phyloP scores from a whole-genome alignment of 768 basidiomycete species.

The Hericium alpestre region DNA sequence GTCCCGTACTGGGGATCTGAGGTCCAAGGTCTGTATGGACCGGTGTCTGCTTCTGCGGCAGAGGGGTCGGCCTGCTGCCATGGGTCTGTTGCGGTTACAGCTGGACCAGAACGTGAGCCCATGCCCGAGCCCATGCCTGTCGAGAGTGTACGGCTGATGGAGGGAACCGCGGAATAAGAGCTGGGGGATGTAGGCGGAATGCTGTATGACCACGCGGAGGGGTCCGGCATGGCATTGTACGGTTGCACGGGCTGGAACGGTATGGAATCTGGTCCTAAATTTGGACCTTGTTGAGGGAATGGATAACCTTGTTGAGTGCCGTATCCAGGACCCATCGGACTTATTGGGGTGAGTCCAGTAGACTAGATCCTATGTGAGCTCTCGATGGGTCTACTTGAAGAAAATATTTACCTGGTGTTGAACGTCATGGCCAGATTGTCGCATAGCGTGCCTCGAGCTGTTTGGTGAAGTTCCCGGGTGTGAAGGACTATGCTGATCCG shows the following conservation, averaged over 20 bases:
- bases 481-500: constrained; percentile 10
- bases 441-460: constrained; percentile 10
- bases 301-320: neutral
- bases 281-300: neutral
- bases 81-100: neutral
- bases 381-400: neutral
- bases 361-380: neutral
- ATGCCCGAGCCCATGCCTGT: neutral
- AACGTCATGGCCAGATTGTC: constrained; percentile 4
- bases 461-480: constrained; percentile 16
- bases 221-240: neutral
- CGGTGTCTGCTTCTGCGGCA: constrained; percentile 6
- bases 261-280: neutral
- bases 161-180: neutral
- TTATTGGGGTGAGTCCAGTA: neutral
- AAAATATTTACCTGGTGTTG: neutral
- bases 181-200: neutral
- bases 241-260: neutral
- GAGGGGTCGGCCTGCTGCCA: neutral
- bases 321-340: neutral
- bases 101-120: neutral
- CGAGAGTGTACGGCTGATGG: neutral
- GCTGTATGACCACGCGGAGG: neutral
- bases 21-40: constrained; percentile 11
- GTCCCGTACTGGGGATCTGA: constrained; percentile 2